Evolutionary conservation across 768 basidiomycete genomes (phyloP), one percentile per base, ranked within the genome.

Genomic region (Hortiboletus campestris): DNA sequence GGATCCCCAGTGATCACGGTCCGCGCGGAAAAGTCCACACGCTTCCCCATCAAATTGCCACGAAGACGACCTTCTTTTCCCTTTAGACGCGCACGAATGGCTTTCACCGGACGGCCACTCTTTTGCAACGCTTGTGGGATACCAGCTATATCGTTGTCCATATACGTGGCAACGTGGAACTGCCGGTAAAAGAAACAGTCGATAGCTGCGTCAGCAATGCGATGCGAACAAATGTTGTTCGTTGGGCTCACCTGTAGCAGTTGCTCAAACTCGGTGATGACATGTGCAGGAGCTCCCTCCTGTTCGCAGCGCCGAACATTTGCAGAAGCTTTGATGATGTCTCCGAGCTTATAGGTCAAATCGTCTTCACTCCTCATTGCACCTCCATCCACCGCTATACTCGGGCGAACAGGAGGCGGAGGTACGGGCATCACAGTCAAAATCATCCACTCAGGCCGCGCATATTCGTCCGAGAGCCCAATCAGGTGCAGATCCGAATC

Each of bases 1-100:
- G 97, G 97, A 73, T 98, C 97, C 69, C 97, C 97, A 14, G 97
- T 98, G 69, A 99, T 99, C 65, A 99, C 97, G 17, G 96, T 99
- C 56, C 97, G 91, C 2, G 97, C 97, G 1, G 97, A 99, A 72
- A 98, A 98, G 67, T 98, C 97, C 51, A 99, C 97, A 73, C 97
- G 94, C 74, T 98, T 98, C 46, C 97, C 97, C 97, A 98, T 98
- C 73, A 99, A 70, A 71, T 98, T 99, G 34, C 97, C 97, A 72
- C 97, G 87, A 49, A 99, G 81, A 66, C 97, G 91, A 39, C 97
- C 97, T 73, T 99, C 97, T 73, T 99, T 98, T 48, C 97, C 97
- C 80, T 99, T 99, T 52, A 99, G 81, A 42, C 97, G 88, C 6
- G 96, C 94, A 55, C 97, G 93, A 65, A 99, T 98, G 35, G 97